Base-by-base conservation (phyloP, 2,329 filamentous ascomycete genomes). In the Proliferodiscus dingleyae region DNA sequence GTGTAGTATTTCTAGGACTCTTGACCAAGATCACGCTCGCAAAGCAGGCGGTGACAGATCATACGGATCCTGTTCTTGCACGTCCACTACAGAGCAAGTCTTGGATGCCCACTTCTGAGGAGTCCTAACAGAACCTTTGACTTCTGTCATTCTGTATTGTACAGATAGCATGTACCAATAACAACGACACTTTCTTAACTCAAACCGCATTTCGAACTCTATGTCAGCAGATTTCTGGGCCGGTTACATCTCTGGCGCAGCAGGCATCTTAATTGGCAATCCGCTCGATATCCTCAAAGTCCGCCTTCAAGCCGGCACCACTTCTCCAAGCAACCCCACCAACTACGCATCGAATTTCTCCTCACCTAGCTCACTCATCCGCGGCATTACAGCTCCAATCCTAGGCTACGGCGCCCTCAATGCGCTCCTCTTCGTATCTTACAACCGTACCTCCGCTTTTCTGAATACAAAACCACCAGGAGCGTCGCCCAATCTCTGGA, bases 361-460 rank as follows among this genome's bases (percentile, higher is more conserved):
- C 41, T 64, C 57, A 28, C 64, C 66, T 9, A 59, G 65, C 24
- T 63, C 67, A 11, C 63, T 78, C 11, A 66, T 78, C 15, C 69
- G 75, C 7, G 91, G 91, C 52, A 81, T 86, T 9, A 85, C 90
- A 19, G 89, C 89, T 28, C 91, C 91, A 0, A 83, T 95, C 29
- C 71, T 95, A 4, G 88, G 88, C 55, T 95, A 95, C 67, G 91
- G 91, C 52, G 89, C 87, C 16, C 77, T 97, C 50, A 96, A 96
- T 63, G 89, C 89, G 30, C 71, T 96, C 13, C 80, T 96, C 16
- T 96, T 95, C 67, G 80, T 91, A 56, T 83, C 86, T 2, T 97
- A 96, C 70, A 95, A 95, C 64, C 85, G 87, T 47, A 83, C 83
- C n/a, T 78, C 91, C 58, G 71, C 72, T 18, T 65, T 80, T 13